Conservation (phyloP, 192 early-diverging fungal genomes). For the Obelidium mucronatum region DNA sequence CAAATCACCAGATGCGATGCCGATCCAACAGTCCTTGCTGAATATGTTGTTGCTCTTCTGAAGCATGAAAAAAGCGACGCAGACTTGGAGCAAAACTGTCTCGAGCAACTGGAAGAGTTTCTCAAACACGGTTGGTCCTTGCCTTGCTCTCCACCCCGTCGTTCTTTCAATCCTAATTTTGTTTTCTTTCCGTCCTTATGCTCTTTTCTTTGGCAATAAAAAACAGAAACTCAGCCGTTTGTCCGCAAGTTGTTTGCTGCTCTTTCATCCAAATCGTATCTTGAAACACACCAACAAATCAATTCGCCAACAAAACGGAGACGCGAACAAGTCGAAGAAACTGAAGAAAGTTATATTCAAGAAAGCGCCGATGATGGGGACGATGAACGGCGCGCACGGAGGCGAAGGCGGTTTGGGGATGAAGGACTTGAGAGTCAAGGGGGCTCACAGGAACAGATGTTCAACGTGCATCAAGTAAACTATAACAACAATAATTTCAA, state of each 20-base stretch:
- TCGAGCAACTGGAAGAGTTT: constrained; percentile 80
- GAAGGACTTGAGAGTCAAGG: too few species aligned
- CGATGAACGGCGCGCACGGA: not conserved
- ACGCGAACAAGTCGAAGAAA: not conserved
- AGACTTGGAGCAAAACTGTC: constrained; percentile 64
- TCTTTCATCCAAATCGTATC: constrained; percentile 53
- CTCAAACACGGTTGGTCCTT: constrained; percentile 67
- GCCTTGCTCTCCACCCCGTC: too few species aligned
- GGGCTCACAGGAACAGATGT: not conserved
- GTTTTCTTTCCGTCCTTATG: constrained; percentile 31
- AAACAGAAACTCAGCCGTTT: constrained; percentile 72
- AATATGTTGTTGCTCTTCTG: constrained; percentile 83
- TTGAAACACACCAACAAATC: constrained; percentile 15
- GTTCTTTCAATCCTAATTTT: not conserved
- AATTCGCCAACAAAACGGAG: not conserved
- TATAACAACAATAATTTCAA: constrained; percentile 25
- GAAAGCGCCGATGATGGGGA: constrained; percentile 22
- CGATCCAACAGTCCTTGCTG: constrained; percentile 77
- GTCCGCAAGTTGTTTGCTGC: constrained; percentile 66
- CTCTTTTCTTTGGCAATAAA: constrained; percentile 2
- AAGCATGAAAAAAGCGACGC: constrained; percentile 65
- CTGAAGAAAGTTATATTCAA: too few species aligned
- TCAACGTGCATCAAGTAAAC: too few species aligned
- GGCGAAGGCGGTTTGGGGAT: not conserved
- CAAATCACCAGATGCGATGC: constrained; percentile 46